phyloP scores from a whole-genome alignment of 2,329 filamentous ascomycete genomes.

The Sphaerulina populicola region DNA sequence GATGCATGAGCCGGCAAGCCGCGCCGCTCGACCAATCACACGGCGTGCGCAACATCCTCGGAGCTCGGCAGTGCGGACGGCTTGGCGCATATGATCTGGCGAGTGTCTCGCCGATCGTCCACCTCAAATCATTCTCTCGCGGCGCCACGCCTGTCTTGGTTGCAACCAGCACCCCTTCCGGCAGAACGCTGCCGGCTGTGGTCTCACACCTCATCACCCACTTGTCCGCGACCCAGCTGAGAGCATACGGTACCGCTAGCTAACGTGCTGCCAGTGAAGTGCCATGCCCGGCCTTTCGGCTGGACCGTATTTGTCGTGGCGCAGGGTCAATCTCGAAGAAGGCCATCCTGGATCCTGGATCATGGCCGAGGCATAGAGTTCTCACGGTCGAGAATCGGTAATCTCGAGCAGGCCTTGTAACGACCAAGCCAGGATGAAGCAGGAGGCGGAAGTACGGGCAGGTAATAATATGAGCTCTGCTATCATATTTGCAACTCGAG shows the following conservation, averaged over 20 bases:
- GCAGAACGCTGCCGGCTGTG: background rate
- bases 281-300: background rate
- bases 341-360: background rate
- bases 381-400: background rate
- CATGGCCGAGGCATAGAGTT: background rate
- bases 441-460: background rate
- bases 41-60: background rate
- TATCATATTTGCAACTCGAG: conserved; percentile 15
- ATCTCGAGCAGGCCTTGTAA: background rate
- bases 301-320: conserved; percentile 9
- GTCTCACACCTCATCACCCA: background rate
- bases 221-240: background rate
- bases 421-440: conserved; percentile 5
- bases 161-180: background rate
- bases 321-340: background rate
- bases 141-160: background rate
- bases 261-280: background rate
- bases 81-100: background rate
- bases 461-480: conserved; percentile 2
- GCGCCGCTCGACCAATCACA: background rate
- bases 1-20: background rate
- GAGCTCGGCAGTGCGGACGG: background rate
- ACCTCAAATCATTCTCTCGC: background rate
- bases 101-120: background rate
- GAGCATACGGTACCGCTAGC: too few species aligned